Conservation (phyloP, 768 basidiomycete genomes). For the Postia placenta region DNA sequence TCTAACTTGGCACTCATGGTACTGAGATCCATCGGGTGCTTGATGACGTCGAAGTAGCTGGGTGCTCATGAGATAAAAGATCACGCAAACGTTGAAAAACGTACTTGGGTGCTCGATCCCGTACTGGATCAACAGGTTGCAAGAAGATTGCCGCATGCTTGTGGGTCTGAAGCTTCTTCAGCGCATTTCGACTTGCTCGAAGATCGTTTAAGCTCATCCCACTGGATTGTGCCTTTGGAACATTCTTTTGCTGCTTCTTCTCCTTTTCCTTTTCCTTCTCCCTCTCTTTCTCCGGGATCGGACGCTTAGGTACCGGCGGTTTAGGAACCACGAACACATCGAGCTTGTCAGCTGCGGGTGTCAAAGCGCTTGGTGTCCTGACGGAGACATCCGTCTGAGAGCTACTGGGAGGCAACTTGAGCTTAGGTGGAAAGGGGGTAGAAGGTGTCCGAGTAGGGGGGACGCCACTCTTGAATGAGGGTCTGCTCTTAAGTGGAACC, state of each 20-base stretch:
- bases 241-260: conserved; percentile 33
- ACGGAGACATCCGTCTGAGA: conserved; percentile 20
- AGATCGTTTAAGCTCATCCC: conserved; percentile 78
- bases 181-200: conserved; percentile 63
- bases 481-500: conserved; percentile 36
- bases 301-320: conserved; percentile 26
- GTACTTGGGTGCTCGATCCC: conserved; percentile 85
- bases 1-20: conserved; percentile 85
- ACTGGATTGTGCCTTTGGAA: conserved; percentile 64
- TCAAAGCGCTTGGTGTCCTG: conserved; percentile 22
- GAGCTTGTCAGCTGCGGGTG: conserved; percentile 4
- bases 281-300: conserved; percentile 10
- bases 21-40: conserved; percentile 91
- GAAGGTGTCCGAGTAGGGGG: conserved; percentile 26
- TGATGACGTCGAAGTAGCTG: conserved; percentile 89
- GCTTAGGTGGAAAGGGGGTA: conserved; percentile 40
- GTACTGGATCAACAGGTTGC: conserved; percentile 92
- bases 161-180: conserved; percentile 75
- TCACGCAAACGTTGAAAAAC: conserved; percentile 15
- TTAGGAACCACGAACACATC: conserved; percentile 15
- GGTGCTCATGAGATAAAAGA: not conserved
- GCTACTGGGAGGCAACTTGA: conserved; percentile 44
- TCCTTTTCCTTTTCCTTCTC: no score
- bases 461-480: conserved; percentile 29
- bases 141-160: conserved; percentile 73